Evolutionary conservation across 306 rosid species (phyloP).

Genomic region (Castanea crenata): DNA sequence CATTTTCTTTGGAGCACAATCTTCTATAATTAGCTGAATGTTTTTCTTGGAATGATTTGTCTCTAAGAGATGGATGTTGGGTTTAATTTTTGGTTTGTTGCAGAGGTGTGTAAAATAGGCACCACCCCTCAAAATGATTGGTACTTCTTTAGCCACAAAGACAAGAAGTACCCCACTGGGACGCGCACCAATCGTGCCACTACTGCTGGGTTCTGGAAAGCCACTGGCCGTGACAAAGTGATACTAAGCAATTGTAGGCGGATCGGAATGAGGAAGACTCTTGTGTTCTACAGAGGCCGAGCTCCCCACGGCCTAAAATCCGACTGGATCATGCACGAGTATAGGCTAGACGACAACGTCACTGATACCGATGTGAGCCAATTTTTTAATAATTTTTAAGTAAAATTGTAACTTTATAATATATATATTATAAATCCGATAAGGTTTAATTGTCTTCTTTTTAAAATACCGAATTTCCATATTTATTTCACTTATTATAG

Average conservation of each 20-base stretch:
- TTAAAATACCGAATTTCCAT: no score
- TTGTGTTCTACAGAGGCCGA: slow-evolving; percentile 90
- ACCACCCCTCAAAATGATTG: slow-evolving; percentile 95
- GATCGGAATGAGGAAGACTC: slow-evolving; percentile 95
- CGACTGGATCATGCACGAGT: slow-evolving; percentile 98
- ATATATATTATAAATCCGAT: no score
- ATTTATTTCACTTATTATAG: background rate
- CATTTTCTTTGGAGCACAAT: background rate
- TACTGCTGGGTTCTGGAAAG: slow-evolving; percentile 93
- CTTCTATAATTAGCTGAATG: background rate
- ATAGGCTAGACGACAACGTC: slow-evolving; percentile 68
- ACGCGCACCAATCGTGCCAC: slow-evolving; percentile 94
- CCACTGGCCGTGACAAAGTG: slow-evolving; percentile 91
- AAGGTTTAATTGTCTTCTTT: no score
- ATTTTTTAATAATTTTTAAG: background rate
- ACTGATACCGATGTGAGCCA: slow-evolving; percentile 47
- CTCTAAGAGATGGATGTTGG: background rate
- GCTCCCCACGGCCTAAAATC: slow-evolving; percentile 96
- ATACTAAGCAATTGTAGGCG: slow-evolving; percentile 62
- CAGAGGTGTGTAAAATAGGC: slow-evolving; percentile 91
- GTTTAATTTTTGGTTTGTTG: background rate
- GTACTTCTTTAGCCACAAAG: slow-evolving; percentile 97
- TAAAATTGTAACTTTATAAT: no score
- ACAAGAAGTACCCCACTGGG: slow-evolving; percentile 96
- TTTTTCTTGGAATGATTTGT: background rate